phyloP scores from a whole-genome alignment of 176 grass and related monocot species.

The Cymbopogon citratus region DNA sequence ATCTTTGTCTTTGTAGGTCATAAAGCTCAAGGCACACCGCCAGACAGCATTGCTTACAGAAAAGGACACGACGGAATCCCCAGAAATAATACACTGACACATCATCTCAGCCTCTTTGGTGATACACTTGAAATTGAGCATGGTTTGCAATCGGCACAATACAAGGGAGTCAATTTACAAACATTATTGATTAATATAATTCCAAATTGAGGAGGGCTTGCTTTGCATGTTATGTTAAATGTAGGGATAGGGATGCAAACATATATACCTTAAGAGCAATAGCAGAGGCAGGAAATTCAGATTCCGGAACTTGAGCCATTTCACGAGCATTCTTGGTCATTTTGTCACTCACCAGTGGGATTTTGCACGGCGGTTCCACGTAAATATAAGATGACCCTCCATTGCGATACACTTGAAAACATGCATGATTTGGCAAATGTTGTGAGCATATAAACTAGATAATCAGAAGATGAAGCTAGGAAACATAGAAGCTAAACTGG shows the following conservation, averaged over 20 bases:
- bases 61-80: background rate
- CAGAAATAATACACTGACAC: background rate
- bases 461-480: background rate
- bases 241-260: background rate
- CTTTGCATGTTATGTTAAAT: background rate
- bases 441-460: background rate
- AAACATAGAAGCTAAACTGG: background rate
- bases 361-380: background rate
- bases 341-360: background rate
- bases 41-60: background rate
- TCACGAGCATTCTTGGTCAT: background rate
- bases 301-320: background rate
- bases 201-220: background rate
- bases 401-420: background rate
- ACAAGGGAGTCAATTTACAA: background rate
- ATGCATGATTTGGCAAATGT: background rate
- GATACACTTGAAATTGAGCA: slow-evolving; percentile 6
- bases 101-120: background rate
- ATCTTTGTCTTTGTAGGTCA: background rate
- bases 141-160: background rate
- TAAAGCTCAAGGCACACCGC: background rate
- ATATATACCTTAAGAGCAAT: background rate
- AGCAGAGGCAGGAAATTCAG: background rate
- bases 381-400: background rate
- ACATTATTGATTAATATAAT: background rate